Conservation (phyloP, 2,329 filamentous ascomycete species). For the Diaporthe sp. region DNA sequence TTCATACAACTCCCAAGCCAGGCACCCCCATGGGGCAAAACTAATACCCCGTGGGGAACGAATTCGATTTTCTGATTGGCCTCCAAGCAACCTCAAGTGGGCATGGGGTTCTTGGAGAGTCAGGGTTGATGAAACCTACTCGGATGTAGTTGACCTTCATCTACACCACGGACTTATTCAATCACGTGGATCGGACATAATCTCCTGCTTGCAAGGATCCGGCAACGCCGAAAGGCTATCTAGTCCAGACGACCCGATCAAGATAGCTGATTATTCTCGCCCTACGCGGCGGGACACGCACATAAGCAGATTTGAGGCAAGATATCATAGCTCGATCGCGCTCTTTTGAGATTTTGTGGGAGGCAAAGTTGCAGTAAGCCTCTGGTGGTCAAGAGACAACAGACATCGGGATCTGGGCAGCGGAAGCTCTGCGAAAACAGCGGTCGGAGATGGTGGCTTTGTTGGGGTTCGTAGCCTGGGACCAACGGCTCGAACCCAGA, state of each 20-base stretch:
- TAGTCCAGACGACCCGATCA: not conserved
- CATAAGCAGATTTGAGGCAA: not conserved
- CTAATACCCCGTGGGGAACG: constrained; percentile 17
- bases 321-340: not conserved
- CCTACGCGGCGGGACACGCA: too few relatives aligned
- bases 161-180: constrained; percentile 1
- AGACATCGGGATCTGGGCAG: not conserved
- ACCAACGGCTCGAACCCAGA: not conserved
- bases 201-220: not conserved
- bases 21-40: constrained; percentile 9
- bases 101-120: not conserved
- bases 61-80: not conserved
- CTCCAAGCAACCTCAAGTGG: not conserved
- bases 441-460: not conserved
- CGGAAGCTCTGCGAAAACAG: not conserved
- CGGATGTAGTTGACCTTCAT: not conserved
- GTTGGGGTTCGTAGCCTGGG: not conserved
- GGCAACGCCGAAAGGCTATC: not conserved
- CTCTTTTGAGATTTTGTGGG: not conserved
- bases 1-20: not conserved
- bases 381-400: not conserved
- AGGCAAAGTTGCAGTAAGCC: not conserved
- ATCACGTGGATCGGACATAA: not conserved
- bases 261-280: not conserved
- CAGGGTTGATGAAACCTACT: not conserved